Conservation (phyloP, 139 green algal species). For the Asterochloris sp. region DNA sequence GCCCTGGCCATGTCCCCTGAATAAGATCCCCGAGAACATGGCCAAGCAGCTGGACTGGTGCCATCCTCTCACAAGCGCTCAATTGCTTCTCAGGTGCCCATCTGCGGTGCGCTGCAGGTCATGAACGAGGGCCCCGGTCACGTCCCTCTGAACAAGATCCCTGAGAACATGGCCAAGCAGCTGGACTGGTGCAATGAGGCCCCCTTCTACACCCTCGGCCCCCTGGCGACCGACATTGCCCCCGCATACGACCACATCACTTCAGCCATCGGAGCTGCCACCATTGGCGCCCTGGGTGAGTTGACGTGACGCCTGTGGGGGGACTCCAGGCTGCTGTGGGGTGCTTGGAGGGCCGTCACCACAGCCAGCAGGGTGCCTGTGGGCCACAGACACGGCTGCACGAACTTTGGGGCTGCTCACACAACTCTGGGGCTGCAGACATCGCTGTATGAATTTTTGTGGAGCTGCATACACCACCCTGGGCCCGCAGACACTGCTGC, state of each 20-base stretch:
- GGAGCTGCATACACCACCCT: too few relatives aligned
- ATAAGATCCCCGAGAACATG: constrained; percentile 98
- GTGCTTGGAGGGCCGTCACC: too few relatives aligned
- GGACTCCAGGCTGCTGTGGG: background rate
- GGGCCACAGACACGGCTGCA: background rate
- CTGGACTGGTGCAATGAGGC: constrained; percentile 88
- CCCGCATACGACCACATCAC: constrained; percentile 98
- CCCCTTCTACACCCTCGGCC: constrained; percentile 97
- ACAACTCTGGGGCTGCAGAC: background rate
- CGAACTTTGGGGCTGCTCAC: background rate
- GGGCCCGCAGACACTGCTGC: too few relatives aligned
- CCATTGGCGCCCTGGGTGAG: constrained; percentile 79
- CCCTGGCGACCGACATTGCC: constrained; percentile 93
- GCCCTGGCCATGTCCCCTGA: constrained; percentile 91
- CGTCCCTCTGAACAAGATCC: constrained; percentile 96
- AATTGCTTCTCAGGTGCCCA: too few relatives aligned
- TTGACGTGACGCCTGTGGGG: background rate
- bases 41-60: constrained; percentile 80
- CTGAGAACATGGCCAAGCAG: constrained; percentile 90
- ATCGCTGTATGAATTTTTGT: too few relatives aligned
- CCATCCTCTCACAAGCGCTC: constrained; percentile 13
- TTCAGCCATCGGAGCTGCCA: constrained; percentile 91
- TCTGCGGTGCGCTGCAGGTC: constrained; percentile 47
- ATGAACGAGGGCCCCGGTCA: constrained; percentile 98
- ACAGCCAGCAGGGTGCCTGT: too few relatives aligned